Conservation (phyloP, 1,284 basidiomycete species). For the Wolfiporia cocos region DNA sequence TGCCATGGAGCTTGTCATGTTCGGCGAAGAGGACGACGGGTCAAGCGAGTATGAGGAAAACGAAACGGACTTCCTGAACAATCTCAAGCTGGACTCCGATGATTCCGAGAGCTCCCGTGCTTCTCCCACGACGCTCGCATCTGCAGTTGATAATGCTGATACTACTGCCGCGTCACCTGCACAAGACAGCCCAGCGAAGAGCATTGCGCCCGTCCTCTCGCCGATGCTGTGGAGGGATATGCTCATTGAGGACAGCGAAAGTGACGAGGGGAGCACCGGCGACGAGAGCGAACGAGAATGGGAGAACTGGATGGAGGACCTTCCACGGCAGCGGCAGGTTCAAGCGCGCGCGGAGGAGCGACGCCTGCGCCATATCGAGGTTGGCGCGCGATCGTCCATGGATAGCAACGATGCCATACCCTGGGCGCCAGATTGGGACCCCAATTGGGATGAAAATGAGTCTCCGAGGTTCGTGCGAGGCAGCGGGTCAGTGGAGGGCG, state of each 20-base stretch:
- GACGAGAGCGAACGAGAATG: constrained; percentile 54
- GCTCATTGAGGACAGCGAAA: constrained; percentile 22
- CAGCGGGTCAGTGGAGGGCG: too few relatives aligned
- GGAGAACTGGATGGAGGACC: constrained; percentile 50
- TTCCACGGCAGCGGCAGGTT: constrained; percentile 32
- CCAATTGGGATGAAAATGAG: not conserved
- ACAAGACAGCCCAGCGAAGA: not conserved
- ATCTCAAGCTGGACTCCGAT: not conserved
- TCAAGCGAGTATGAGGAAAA: constrained; percentile 6
- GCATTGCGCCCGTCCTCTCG: not conserved
- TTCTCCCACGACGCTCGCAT: not conserved
- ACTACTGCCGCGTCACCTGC: not conserved
- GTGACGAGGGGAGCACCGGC: constrained; percentile 29
- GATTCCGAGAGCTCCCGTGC: not conserved
- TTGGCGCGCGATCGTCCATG: not conserved
- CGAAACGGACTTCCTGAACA: constrained; percentile 13
- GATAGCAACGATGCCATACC: not conserved
- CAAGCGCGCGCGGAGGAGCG: constrained; percentile 2
- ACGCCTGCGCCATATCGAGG: constrained; percentile 3
- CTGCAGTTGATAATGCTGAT: not conserved
- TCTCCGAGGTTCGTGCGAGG: too few relatives aligned
- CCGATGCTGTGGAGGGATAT: constrained; percentile 9
- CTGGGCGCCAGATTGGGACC: not conserved
- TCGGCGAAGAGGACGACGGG: constrained; percentile 24
- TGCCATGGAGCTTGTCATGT: constrained; percentile 43